Base-by-base conservation (phyloP, 2,329 filamentous ascomycete species). In the Arthrobotrys megalospora region DNA sequence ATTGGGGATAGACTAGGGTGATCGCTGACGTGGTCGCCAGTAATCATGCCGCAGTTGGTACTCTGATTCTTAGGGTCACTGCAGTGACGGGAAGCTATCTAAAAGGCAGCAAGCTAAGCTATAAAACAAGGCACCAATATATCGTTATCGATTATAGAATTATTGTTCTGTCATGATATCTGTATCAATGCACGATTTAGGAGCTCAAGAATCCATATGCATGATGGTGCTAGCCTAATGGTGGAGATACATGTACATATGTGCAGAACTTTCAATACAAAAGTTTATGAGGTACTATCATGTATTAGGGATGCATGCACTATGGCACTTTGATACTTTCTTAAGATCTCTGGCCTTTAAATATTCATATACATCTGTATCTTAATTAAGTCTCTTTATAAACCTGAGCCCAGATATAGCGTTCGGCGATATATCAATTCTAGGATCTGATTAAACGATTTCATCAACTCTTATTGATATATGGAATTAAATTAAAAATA, bases 61-160 rank as follows among this genome's bases (percentile, higher is more conserved):
- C n/a, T 3, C n/a, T 5, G 10, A 1, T 34, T 10, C 24, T 21
- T n/a, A 38, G 34, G 16, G 10, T 19, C 11, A 34, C 52, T 36
- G 34, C 43, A 47, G 7, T n/a, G 16, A 65, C n/a, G 28, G 32
- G 11, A 28, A 73, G 50, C 24, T 38, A 24, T 45, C 50, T 62
- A 3, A 45, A 75, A 75, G 70, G 63, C 70, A 68, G 38, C 63
- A 41, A 32, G 36, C 8, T 50, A 7, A n/a, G n/a, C 32, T 45
- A 2, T 14, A 53, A 43, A 64, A 11, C 14, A 36, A 43, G 14
- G 50, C 34, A 19, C 45, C 43, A 10, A 21, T 21, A 58, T 58
- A 38, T 38, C 52, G n/a, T 38, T 58, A 58, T 16, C 21, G 21
- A 50, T 41, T 2, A n/a, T n/a, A n/a, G n/a, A 6, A 47, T 16